These are phyloP conservation scores for Nematocida homosporus DNA, from an alignment of 371 early-diverging fungal species.

Conservation along the genomic window DNA sequence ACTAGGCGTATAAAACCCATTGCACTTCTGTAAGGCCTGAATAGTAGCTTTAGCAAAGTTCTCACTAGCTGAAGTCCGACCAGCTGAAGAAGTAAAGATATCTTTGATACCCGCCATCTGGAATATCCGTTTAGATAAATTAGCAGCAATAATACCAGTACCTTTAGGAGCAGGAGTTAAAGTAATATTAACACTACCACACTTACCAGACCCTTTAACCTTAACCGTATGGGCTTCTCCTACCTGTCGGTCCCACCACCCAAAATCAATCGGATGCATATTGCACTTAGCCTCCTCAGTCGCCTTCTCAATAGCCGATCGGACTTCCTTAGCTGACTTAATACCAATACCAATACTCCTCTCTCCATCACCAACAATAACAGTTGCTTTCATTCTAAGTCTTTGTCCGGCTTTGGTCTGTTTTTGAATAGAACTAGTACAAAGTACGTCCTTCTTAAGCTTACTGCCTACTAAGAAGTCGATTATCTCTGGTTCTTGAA, in stretches of 20 bases:
- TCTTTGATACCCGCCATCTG: conserved; percentile 95
- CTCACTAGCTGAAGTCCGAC: conserved; percentile 76
- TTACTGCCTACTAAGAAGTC: conserved; percentile 80
- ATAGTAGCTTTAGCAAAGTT: conserved; percentile 99
- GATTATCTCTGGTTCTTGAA: conserved; percentile 98
- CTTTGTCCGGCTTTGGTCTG: conserved; percentile 99
- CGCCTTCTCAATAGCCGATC: conserved; percentile 93
- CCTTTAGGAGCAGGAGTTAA: conserved; percentile 95
- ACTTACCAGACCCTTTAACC: conserved; percentile 94
- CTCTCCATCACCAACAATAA: conserved; percentile 90
- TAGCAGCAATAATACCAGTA: conserved; percentile 94
- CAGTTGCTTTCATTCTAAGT: conserved; percentile 98
- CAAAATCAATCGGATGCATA: conserved; percentile 92
- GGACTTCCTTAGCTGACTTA: conserved; percentile 97
- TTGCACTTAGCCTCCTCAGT: conserved; percentile 94
- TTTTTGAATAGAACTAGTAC: conserved; percentile 99
- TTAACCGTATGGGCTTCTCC: conserved; percentile 98
- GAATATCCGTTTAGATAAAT: conserved; percentile 90
- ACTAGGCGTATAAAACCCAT: conserved; percentile 90
- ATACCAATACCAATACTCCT: conserved; percentile 97
- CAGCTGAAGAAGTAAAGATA: conserved; percentile 88
- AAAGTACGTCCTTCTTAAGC: conserved; percentile 96
- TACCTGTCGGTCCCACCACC: conserved; percentile 92
- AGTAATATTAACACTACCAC: conserved; percentile 87
- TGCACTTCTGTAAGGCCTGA: conserved; percentile 90